These are phyloP conservation scores for Thuidium tamariscinum DNA, from an alignment of 225 moss, liverwort and hornwort genomes.

Conservation along the genomic window DNA sequence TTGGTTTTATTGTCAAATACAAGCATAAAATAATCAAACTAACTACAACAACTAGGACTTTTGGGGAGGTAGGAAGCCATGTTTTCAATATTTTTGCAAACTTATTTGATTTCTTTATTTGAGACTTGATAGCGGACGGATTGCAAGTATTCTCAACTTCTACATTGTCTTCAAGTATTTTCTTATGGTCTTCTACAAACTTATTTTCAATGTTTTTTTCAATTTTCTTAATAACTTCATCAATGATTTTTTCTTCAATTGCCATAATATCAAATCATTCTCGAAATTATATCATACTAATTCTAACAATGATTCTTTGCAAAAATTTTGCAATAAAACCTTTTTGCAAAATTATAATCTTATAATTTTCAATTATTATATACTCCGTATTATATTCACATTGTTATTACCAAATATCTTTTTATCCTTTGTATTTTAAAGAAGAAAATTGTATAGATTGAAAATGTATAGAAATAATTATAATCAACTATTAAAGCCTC, in stretches of 20 bases:
- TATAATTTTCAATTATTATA: background rate
- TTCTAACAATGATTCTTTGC: rapidly evolving
- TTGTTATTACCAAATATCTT: background rate
- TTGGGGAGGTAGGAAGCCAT: background rate
- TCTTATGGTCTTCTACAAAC: background rate
- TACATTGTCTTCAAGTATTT: background rate
- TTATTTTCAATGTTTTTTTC: background rate
- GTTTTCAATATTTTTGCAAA: background rate
- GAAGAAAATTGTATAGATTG: background rate
- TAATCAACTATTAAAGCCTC: no score
- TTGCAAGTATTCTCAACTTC: background rate
- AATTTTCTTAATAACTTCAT: background rate
- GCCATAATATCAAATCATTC: background rate
- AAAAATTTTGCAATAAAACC: no score
- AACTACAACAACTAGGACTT: background rate
- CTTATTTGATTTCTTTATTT: background rate
- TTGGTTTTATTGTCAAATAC: background rate
- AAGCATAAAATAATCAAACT: background rate
- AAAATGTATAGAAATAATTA: no score
- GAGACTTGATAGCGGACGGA: rapidly evolving
- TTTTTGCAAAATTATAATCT: background rate
- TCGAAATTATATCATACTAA: no score
- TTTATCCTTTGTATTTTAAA: background rate
- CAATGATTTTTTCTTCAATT: background rate
- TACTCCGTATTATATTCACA: background rate